Conservation (phyloP, 2,329 filamentous ascomycete species). For the Lachnellula subtilissima region DNA sequence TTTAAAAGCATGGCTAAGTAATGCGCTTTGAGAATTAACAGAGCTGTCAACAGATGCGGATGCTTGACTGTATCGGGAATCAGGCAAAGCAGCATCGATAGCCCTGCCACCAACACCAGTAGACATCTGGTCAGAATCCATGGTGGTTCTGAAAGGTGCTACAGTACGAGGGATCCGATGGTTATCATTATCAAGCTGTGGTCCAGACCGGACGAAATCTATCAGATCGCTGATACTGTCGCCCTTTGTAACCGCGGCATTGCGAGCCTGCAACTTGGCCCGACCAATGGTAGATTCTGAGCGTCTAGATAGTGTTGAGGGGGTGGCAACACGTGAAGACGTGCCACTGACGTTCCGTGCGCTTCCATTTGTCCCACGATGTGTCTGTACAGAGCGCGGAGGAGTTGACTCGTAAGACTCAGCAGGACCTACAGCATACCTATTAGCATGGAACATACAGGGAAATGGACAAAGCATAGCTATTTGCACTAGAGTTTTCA, state of each 20-base stretch:
- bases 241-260: constrained; percentile 57
- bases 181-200: constrained; percentile 48
- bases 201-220: constrained; percentile 88
- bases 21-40: constrained; percentile 67
- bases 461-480: not conserved
- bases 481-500: not conserved
- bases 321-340: constrained; percentile 10
- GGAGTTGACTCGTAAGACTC: constrained; percentile 31
- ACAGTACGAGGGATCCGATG: constrained; percentile 77
- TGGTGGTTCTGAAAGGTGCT: constrained; percentile 77
- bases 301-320: constrained; percentile 21
- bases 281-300: constrained; percentile 37
- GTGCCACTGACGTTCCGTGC: constrained; percentile 26
- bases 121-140: constrained; percentile 76
- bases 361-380: constrained; percentile 29
- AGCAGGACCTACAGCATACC: constrained; percentile 50
- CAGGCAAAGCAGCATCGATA: constrained; percentile 52
- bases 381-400: constrained; percentile 28
- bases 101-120: constrained; percentile 50
- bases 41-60: constrained; percentile 38
- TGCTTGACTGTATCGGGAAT: constrained; percentile 47
- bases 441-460: not conserved
- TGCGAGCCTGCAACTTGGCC: constrained; percentile 63
- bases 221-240: constrained; percentile 81
- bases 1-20: constrained; percentile 43